These are phyloP conservation scores for Curvularia eragrostidis DNA, from an alignment of 2,329 filamentous ascomycete species.

Conservation along the genomic window DNA sequence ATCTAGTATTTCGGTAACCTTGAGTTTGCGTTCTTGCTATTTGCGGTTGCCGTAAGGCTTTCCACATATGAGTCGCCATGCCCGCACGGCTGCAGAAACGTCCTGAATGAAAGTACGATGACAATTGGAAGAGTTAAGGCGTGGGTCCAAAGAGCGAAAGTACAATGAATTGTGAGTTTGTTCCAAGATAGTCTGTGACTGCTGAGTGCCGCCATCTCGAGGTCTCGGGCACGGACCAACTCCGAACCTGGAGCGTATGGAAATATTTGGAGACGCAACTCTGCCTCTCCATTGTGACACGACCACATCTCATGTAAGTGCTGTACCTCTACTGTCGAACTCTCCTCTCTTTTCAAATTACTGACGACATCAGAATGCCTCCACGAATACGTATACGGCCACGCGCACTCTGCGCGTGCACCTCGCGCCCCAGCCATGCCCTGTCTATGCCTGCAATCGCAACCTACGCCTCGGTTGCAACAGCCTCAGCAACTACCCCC, in stretches of 20 bases:
- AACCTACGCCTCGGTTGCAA: slow-evolving; percentile 59
- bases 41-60: slow-evolving; percentile 24
- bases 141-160: neutral
- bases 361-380: slow-evolving; percentile 41
- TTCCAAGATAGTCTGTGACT: slow-evolving; percentile 14
- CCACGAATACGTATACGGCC: slow-evolving; percentile 48
- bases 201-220: slow-evolving; percentile 21
- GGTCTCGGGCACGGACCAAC: slow-evolving; percentile 33
- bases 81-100: slow-evolving; percentile 13
- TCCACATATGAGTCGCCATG: slow-evolving; percentile 41
- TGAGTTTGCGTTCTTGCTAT: slow-evolving; percentile 12
- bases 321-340: neutral
- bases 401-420: slow-evolving; percentile 39
- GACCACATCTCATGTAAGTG: slow-evolving; percentile 39
- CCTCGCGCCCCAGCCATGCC: slow-evolving; percentile 32
- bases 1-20: slow-evolving; percentile 26
- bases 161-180: neutral
- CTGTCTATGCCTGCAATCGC: slow-evolving; percentile 42
- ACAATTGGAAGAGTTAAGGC: neutral
- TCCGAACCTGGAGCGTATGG: slow-evolving; percentile 25
- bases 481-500: slow-evolving; percentile 59
- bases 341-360: neutral
- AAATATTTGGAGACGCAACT: slow-evolving; percentile 39
- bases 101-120: neutral
- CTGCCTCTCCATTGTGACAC: slow-evolving; percentile 33